Conservation (phyloP, 164 flowering plant species). For the Piper longum region DNA sequence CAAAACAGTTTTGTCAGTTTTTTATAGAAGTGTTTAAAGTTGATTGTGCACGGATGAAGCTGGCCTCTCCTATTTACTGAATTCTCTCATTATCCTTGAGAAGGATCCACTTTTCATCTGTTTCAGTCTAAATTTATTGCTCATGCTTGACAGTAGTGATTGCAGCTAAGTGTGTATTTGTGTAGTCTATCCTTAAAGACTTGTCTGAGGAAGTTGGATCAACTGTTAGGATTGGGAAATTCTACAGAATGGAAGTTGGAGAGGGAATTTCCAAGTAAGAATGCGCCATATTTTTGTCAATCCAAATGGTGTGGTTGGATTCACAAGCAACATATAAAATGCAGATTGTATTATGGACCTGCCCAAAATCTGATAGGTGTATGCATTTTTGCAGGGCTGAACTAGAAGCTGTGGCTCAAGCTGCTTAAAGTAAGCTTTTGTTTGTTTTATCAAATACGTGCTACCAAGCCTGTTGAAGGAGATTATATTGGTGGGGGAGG, state of each 20-base stretch:
- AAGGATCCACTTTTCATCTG: no score
- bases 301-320: background rate
- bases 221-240: conserved; percentile 56
- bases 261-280: conserved; percentile 69
- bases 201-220: conserved; percentile 81
- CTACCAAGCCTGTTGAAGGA: no score
- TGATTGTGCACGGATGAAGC: background rate
- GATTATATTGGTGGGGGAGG: no score
- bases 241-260: conserved; percentile 84
- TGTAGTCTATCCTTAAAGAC: conserved; percentile 48
- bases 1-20: background rate
- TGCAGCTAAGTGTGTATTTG: conserved; percentile 3
- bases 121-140: background rate
- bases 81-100: background rate
- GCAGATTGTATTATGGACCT: background rate
- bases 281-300: background rate
- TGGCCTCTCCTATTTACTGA: background rate
- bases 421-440: background rate
- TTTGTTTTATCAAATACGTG: background rate
- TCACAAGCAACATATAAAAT: background rate
- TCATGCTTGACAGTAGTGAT: background rate
- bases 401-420: background rate
- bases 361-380: background rate
- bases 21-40: background rate
- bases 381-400: background rate